Percentiles rank a stretch among this genome's conserved stretches.
phyloP scores from a whole-genome alignment of 805 yeast species.

The Schwanniomyces sp. region DNA sequence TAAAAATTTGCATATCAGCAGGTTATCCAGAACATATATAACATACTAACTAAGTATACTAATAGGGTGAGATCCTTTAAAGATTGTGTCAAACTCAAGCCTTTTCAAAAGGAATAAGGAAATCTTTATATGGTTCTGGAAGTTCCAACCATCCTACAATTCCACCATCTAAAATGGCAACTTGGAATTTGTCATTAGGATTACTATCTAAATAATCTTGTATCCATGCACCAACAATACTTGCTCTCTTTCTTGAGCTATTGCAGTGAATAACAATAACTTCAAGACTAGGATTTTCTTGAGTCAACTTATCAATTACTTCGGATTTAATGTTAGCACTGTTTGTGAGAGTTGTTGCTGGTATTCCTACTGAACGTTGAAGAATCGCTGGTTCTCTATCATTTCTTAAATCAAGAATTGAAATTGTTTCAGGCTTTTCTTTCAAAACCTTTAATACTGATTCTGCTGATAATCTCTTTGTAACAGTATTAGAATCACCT shows the following conservation, averaged over 20 bases:
- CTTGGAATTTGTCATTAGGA: constrained; percentile 11
- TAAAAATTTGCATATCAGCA: too few relatives aligned
- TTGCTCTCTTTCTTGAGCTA: neutral
- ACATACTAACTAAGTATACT: neutral
- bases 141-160: constrained; percentile 20
- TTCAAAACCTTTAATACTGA: constrained; percentile 13
- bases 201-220: constrained; percentile 14
- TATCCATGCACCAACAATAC: constrained; percentile 3
- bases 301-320: constrained; percentile 12
- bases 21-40: too few relatives aligned
- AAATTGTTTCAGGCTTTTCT: constrained; percentile 6
- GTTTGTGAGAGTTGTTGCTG: constrained; percentile 18
- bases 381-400: constrained; percentile 15
- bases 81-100: neutral
- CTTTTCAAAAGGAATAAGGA: neutral
- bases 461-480: constrained; percentile 4
- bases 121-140: constrained; percentile 5
- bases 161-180: constrained; percentile 20
- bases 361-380: constrained; percentile 16
- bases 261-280: neutral
- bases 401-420: constrained; percentile 19
- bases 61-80: neutral
- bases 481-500: neutral
- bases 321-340: constrained; percentile 10
- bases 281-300: constrained; percentile 12